Evolutionary conservation across 257 asterid genomes (phyloP), one percentile per base, ranked within the genome.

Genomic region (Scutellaria minor): DNA sequence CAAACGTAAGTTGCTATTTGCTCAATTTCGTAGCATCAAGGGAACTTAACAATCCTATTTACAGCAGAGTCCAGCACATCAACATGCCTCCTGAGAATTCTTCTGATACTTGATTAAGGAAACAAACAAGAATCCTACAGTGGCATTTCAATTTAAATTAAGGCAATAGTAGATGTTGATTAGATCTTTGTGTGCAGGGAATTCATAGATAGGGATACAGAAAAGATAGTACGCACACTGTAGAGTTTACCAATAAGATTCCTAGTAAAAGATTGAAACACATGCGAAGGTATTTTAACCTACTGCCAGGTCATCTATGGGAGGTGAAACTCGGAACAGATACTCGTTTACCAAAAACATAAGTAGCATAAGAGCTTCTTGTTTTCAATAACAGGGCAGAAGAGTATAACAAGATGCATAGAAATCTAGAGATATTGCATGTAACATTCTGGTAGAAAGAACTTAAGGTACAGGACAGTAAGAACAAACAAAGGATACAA

Each of bases 61-160:
- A 90, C 97, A 48, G 91, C 89, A 1, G 96, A 66, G 80, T 94
- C 99, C 79, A 92, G 78, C 7, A 94, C 92, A 83, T 92, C 99
- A 6, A 90, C 96, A 54, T 89, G 91, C 82, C 92, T 81, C 82
- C 92, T 75, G 68, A 95, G 89, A 71, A 80, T 42, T 86, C 90
- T 95, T 80, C 99, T 95, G 75, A 44, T 18, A 63, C 71, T 6
- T 64, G 9, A 24, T 84, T 79, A 85, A 87, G 91, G 91, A 78
- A 76, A 47, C 41, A 52, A 74, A 46, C 74, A 35, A 61, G 44
- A 73, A 71, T n/a, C 37, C 15, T 10, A 39, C n/a, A 27, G 20
- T 11, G n/a, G 6, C 14, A 7, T 11, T 6, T 18, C 10, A 18
- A 37, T n/a, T n/a, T 11, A 56, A 55, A n/a, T 3, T 7, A 3